Percentiles rank a stretch among this genome's conserved stretches.
Evolutionary conservation across 306 rosid genomes (phyloP).

Genomic region (Lathyrus sativus): DNA sequence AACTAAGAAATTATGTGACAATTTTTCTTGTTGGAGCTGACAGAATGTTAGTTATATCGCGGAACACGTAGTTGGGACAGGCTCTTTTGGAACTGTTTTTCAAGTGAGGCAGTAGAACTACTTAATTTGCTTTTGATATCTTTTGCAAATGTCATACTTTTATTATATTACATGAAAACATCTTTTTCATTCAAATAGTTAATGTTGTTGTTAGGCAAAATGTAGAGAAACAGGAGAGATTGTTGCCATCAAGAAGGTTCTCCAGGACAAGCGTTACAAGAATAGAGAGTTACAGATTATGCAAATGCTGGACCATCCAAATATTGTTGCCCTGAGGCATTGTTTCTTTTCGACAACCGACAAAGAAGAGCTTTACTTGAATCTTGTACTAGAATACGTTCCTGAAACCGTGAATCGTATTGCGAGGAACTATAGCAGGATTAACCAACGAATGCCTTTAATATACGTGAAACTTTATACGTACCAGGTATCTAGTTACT

Average conservation of each 20-base stretch:
- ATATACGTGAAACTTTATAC: slow-evolving; percentile 93
- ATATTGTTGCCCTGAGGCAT: slow-evolving; percentile 86
- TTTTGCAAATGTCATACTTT: slow-evolving; percentile 22
- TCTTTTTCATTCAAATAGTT: slow-evolving; percentile 15
- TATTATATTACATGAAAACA: slow-evolving; percentile 5
- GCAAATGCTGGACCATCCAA: slow-evolving; percentile 99
- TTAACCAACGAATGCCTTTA: slow-evolving; percentile 92
- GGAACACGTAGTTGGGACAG: slow-evolving; percentile 94
- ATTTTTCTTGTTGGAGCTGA: slow-evolving; percentile 35
- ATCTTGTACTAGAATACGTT: slow-evolving; percentile 95
- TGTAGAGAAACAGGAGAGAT: slow-evolving; percentile 99
- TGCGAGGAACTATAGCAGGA: slow-evolving; percentile 88
- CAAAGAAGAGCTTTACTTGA: slow-evolving; percentile 90
- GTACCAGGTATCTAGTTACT: slow-evolving; percentile 68
- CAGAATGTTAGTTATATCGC: slow-evolving; percentile 86
- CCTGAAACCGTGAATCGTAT: slow-evolving; percentile 91
- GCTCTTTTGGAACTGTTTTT: slow-evolving; percentile 95
- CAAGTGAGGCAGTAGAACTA: slow-evolving; percentile 56
- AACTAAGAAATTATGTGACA: slow-evolving; percentile 18
- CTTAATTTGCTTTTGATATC: slow-evolving; percentile 27
- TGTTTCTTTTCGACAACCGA: slow-evolving; percentile 92
- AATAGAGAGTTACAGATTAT: slow-evolving; percentile 95
- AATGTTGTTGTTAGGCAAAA: slow-evolving; percentile 66
- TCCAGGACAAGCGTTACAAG: slow-evolving; percentile 98
- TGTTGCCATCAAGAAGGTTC: slow-evolving; percentile 98